Conservation (phyloP, 2,329 filamentous ascomycete species). For the Mariannaea sp. region DNA sequence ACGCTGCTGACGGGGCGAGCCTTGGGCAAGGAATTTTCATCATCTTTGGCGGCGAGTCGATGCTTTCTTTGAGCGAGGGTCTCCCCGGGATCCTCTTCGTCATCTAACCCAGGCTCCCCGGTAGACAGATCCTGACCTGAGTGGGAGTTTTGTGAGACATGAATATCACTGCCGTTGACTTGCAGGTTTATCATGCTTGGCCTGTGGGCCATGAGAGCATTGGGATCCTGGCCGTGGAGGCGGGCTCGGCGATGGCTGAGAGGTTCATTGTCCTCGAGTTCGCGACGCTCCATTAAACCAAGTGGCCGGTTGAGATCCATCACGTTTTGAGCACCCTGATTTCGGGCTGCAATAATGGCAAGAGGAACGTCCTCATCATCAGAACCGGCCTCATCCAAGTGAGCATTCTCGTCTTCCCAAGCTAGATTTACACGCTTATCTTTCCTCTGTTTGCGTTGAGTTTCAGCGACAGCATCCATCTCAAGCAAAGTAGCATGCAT, state of each 20-base stretch:
- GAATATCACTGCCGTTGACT: conserved; percentile 31
- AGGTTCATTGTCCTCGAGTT: conserved; percentile 92
- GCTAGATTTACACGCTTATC: conserved; percentile 81
- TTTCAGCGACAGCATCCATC: conserved; percentile 86
- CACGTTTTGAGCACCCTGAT: conserved; percentile 56
- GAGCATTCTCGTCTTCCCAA: conserved; percentile 75
- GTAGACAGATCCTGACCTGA: conserved; percentile 36
- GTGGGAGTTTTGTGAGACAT: conserved; percentile 27
- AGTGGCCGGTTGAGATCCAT: conserved; percentile 67
- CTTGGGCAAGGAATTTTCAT: conserved; percentile 52
- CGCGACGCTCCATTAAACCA: conserved; percentile 78
- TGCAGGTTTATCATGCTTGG: conserved; percentile 52
- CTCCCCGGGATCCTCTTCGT: conserved; percentile 62
- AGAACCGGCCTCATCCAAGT: conserved; percentile 50
- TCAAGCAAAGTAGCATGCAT: conserved; percentile 90
- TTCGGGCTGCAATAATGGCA: conserved; percentile 72
- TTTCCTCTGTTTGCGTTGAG: conserved; percentile 76
- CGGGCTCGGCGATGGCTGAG: conserved; percentile 77
- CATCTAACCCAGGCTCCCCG: conserved; percentile 40
- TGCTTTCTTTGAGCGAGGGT: conserved; percentile 69
- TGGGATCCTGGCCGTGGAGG: conserved; percentile 66
- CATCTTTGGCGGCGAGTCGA: conserved; percentile 65
- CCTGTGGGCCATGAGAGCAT: conserved; percentile 46
- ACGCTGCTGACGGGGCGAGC: conserved; percentile 65
- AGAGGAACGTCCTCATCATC: conserved; percentile 88